Percentiles rank a stretch among this genome's conserved stretches.
Evolutionary conservation across 2,329 filamentous ascomycete genomes (phyloP).

Genomic region (Colletotrichum sidae): DNA sequence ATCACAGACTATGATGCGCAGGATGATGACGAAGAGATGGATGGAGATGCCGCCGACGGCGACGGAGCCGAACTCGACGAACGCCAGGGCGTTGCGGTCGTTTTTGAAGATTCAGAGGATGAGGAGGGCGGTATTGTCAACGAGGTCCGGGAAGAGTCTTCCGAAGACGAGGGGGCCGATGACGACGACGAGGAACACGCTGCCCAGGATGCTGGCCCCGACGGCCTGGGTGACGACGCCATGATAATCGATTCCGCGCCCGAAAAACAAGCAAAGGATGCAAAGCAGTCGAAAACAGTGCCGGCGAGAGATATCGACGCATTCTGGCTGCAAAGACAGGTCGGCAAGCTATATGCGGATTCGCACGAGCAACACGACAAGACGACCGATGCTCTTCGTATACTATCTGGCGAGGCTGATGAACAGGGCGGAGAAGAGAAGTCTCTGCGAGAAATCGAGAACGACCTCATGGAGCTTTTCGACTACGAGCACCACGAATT

Average conservation of each 20-base stretch:
- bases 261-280: conserved; percentile 57
- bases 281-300: conserved; percentile 71
- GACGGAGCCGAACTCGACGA: conserved; percentile 88
- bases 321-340: conserved; percentile 95
- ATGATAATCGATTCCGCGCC: conserved; percentile 83
- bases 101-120: conserved; percentile 92
- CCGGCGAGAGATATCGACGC: conserved; percentile 93
- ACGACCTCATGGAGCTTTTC: conserved; percentile 97
- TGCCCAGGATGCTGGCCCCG: conserved; percentile 58
- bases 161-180: conserved; percentile 80
- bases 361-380: conserved; percentile 95
- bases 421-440: conserved; percentile 82
- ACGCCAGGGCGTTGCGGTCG: conserved; percentile 94
- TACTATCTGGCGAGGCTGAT: conserved; percentile 81
- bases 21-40: conserved; percentile 92
- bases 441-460: conserved; percentile 91
- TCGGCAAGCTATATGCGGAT: conserved; percentile 88
- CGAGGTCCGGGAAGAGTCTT: conserved; percentile 89
- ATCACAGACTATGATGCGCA: conserved; percentile 98
- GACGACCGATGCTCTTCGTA: conserved; percentile 84
- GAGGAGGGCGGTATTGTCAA: conserved; percentile 83
- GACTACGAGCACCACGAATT: conserved; percentile 97
- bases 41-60: conserved; percentile 72
- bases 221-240: conserved; percentile 68
- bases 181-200: conserved; percentile 72